These are phyloP conservation scores for Ascoidea asiatica DNA, from an alignment of 805 yeast genomes.

Conservation along the genomic window DNA sequence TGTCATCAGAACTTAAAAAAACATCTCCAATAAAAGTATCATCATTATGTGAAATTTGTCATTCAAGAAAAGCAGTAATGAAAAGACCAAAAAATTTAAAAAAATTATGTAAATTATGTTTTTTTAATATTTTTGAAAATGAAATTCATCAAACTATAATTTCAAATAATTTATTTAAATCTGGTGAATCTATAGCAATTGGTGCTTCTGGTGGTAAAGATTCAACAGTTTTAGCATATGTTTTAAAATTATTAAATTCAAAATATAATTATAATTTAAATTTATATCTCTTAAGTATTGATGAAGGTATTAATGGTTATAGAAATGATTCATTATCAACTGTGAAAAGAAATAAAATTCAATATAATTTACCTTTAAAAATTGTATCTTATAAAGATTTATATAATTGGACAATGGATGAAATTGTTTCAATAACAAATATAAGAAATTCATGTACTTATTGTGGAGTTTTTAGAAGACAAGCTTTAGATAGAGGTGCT, in stretches of 20 bases:
- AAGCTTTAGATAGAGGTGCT: constrained; percentile 94
- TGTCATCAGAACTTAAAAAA: too few relatives aligned
- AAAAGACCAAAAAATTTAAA: constrained; percentile 87
- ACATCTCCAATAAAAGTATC: constrained; percentile 18
- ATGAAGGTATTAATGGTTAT: constrained; percentile 95
- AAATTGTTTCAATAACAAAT: constrained; percentile 89
- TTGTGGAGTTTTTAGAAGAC: constrained; percentile 95
- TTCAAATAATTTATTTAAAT: constrained; percentile 50
- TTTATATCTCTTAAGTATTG: constrained; percentile 73
- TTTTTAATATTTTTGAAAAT: constrained; percentile 81
- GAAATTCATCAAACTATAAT: constrained; percentile 88
- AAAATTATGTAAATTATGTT: constrained; percentile 83
- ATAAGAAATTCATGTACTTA: constrained; percentile 91
- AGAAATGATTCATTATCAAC: constrained; percentile 96
- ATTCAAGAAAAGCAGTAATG: constrained; percentile 69
- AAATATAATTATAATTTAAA: constrained; percentile 80
- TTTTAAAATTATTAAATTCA: constrained; percentile 77
- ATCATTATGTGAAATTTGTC: constrained; percentile 73
- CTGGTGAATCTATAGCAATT: constrained; percentile 84
- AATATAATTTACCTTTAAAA: constrained; percentile 67
- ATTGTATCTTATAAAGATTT: constrained; percentile 78
- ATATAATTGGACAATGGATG: constrained; percentile 98
- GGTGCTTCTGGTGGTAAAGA: constrained; percentile 99
- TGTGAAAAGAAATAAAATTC: constrained; percentile 82
- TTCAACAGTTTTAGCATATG: constrained; percentile 86